Evolutionary conservation across 768 basidiomycete species (phyloP).

Genomic region (Galerina marginata): DNA sequence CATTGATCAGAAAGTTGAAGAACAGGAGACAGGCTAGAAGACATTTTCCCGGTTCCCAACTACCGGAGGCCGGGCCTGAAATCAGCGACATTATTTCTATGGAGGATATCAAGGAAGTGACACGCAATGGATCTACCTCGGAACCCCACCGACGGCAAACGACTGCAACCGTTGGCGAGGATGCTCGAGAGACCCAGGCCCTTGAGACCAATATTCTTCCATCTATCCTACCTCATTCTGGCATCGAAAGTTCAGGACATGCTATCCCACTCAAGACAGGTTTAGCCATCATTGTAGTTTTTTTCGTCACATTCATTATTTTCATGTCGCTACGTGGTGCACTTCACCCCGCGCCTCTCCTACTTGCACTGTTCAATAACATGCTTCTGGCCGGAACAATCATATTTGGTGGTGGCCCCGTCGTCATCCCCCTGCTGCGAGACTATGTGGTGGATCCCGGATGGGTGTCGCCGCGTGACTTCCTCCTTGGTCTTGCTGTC

Average conservation of each 20-base stretch:
- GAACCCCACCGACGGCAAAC: conserved; percentile 13
- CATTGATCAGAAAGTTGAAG: conserved; percentile 19
- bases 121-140: not conserved
- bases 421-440: conserved; percentile 59
- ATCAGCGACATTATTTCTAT: conserved; percentile 15
- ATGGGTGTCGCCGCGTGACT: conserved; percentile 59
- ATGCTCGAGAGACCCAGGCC: not conserved
- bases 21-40: conserved; percentile 8
- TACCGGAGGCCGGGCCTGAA: conserved; percentile 15
- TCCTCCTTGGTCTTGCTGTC: conserved; percentile 57
- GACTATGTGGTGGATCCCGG: conserved; percentile 55
- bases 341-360: conserved; percentile 30
- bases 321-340: conserved; percentile 36
- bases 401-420: conserved; percentile 61
- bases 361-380: conserved; percentile 48
- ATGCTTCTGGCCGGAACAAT: conserved; percentile 53
- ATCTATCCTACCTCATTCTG: conserved; percentile 7
- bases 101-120: conserved; percentile 16
- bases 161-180: not conserved
- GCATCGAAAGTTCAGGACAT: conserved; percentile 26
- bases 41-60: conserved; percentile 2
- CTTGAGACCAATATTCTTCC: not conserved
- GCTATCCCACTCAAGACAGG: conserved; percentile 31
- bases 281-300: conserved; percentile 28
- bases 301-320: conserved; percentile 31